These are phyloP conservation scores for Acer campestre DNA, from an alignment of 345 rosid genomes.

Conservation along the genomic window DNA sequence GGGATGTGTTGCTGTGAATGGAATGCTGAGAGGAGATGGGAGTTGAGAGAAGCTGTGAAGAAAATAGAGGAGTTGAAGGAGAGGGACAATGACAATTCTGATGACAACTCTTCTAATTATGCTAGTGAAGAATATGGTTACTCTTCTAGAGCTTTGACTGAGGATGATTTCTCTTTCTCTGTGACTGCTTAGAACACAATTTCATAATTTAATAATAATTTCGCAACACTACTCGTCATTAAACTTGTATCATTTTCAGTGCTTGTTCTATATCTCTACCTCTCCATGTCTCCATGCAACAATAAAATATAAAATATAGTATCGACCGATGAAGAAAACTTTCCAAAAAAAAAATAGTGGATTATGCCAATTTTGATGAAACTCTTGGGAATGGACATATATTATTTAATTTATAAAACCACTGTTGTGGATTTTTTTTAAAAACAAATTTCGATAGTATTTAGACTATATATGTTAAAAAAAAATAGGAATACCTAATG, in stretches of 20 bases:
- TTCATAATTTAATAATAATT: too few species aligned
- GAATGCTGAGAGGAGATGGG: slow-evolving; percentile 73
- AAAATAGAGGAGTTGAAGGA: slow-evolving; percentile 62
- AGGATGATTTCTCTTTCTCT: slow-evolving; percentile 59
- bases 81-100: slow-evolving; percentile 40
- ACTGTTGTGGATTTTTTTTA: too few species aligned
- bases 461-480: too few species aligned
- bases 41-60: slow-evolving; percentile 56
- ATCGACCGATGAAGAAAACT: too few species aligned
- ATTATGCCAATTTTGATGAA: neutral
- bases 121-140: slow-evolving; percentile 57
- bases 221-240: too few species aligned
- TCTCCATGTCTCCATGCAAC: too few species aligned
- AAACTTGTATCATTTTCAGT: too few species aligned
- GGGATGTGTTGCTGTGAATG: slow-evolving; percentile 86
- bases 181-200: slow-evolving; percentile 22
- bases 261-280: too few species aligned
- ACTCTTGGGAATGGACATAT: neutral
- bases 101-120: slow-evolving; percentile 51
- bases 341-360: neutral
- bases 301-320: too few species aligned
- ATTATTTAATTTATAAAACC: too few species aligned
- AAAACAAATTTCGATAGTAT: too few species aligned
- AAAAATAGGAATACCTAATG: too few species aligned
- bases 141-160: slow-evolving; percentile 63